Conservation (phyloP, 2,329 filamentous ascomycete species). For the Aspergillus spinulosporus region DNA sequence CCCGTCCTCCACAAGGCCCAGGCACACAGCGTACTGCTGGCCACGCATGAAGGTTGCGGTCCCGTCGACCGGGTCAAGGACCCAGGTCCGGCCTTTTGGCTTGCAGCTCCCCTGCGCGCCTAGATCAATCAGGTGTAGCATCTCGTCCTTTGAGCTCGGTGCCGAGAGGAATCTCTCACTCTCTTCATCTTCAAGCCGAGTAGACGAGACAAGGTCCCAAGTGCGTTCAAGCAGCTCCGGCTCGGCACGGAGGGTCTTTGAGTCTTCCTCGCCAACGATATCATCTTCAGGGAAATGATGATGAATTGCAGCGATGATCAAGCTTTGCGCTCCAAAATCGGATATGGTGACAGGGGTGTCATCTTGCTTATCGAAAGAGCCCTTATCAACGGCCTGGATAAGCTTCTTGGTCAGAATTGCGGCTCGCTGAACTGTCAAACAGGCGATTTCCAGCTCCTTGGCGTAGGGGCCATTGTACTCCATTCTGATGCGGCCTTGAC, state of each 20-base stretch:
- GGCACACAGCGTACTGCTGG: constrained; percentile 63
- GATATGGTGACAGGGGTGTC: constrained; percentile 63
- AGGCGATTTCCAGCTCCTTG: constrained; percentile 40
- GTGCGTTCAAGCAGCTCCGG: constrained; percentile 53
- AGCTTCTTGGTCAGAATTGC: constrained; percentile 59
- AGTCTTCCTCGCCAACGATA: constrained; percentile 65
- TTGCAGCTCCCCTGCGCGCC: constrained; percentile 50
- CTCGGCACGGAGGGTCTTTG: constrained; percentile 54
- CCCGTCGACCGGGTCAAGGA: constrained; percentile 66
- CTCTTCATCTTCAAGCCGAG: constrained; percentile 35
- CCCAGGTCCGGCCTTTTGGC: constrained; percentile 54
- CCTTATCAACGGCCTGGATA: constrained; percentile 51
- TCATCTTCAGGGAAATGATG: constrained; percentile 55
- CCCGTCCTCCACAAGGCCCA: constrained; percentile 60
- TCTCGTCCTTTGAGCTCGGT: constrained; percentile 53
- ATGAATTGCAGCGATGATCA: constrained; percentile 60
- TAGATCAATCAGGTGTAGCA: constrained; percentile 63
- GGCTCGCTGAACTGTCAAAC: constrained; percentile 55
- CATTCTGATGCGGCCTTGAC: constrained; percentile 20
- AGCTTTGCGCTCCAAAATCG: constrained; percentile 64
- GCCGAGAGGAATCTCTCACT: constrained; percentile 38
- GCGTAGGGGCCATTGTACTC: constrained; percentile 29
- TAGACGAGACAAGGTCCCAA: constrained; percentile 54
- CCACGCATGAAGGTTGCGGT: constrained; percentile 62
- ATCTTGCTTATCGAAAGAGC: constrained; percentile 58